Evolutionary conservation across 2,329 filamentous ascomycete species (phyloP).

Genomic region (Cryphonectria carpinicola): DNA sequence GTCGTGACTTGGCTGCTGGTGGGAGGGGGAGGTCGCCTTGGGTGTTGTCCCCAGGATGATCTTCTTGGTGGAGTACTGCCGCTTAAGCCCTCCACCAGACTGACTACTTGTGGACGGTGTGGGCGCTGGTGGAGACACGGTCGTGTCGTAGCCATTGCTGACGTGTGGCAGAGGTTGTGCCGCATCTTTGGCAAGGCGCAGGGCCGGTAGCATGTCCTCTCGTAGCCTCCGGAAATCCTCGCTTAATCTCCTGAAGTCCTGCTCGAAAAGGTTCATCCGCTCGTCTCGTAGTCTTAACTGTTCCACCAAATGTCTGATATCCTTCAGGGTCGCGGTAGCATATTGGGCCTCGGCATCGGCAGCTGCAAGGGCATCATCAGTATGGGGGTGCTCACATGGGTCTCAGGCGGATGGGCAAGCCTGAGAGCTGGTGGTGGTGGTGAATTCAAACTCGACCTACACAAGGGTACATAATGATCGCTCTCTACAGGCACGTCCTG

Average conservation of each 20-base stretch:
- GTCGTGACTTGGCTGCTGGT: conserved; percentile 71
- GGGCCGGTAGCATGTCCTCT: conserved; percentile 88
- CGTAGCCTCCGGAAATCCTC: conserved; percentile 88
- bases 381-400: conserved; percentile 10
- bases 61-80: conserved; percentile 78
- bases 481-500: conserved; percentile 90
- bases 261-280: conserved; percentile 80
- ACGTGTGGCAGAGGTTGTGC: conserved; percentile 79
- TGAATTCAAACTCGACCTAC: conserved; percentile 57
- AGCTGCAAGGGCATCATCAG: conserved; percentile 55
- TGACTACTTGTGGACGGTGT: conserved; percentile 56
- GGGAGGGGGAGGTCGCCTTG: conserved; percentile 77
- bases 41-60: conserved; percentile 71
- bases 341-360: conserved; percentile 88
- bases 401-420: too few species aligned
- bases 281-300: conserved; percentile 90
- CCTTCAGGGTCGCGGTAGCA: conserved; percentile 85
- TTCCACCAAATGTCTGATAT: conserved; percentile 88
- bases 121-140: conserved; percentile 60
- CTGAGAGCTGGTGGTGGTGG: background rate
- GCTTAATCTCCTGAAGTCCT: conserved; percentile 79
- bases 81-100: conserved; percentile 62
- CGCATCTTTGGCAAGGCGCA: conserved; percentile 89
- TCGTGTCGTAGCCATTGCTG: conserved; percentile 53
- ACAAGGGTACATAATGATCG: conserved; percentile 91